Evolutionary conservation across 1,284 basidiomycete genomes (phyloP).

Genomic region (Phellopilus nigrolimitatus): DNA sequence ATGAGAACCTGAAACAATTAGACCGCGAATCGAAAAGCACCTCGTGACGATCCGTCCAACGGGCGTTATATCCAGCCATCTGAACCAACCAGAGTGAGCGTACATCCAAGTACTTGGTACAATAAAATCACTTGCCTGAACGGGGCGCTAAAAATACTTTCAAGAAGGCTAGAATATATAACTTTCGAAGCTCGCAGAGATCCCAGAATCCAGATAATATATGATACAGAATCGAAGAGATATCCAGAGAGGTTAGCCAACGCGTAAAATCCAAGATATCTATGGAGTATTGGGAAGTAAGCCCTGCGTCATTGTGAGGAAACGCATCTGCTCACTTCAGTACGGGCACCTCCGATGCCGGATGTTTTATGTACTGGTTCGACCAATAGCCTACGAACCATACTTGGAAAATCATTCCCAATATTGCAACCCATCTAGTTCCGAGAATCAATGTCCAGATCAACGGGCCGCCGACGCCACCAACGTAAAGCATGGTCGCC

Average conservation of each 20-base stretch:
- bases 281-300: constrained; percentile 15
- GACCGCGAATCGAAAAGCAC: constrained; percentile 28
- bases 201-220: constrained; percentile 4
- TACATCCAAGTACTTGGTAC: background rate
- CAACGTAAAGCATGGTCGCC: constrained; percentile 17
- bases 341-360: constrained; percentile 33
- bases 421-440: background rate
- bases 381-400: constrained; percentile 40
- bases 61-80: constrained; percentile 38
- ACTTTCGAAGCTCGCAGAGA: constrained; percentile 6
- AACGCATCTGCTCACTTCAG: constrained; percentile 32
- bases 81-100: background rate
- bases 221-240: background rate
- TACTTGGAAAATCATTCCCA: constrained; percentile 16
- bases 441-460: constrained; percentile 15
- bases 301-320: constrained; percentile 23
- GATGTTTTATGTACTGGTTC: constrained; percentile 30
- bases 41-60: constrained; percentile 38
- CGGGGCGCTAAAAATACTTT: constrained; percentile 33
- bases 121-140: constrained; percentile 26
- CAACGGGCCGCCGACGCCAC: constrained; percentile 18
- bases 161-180: constrained; percentile 2
- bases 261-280: constrained; percentile 24
- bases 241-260: constrained; percentile 29
- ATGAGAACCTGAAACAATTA: background rate